Evolutionary conservation across 2,329 filamentous ascomycete genomes (phyloP).

Genomic region (Cercospora canescens): DNA sequence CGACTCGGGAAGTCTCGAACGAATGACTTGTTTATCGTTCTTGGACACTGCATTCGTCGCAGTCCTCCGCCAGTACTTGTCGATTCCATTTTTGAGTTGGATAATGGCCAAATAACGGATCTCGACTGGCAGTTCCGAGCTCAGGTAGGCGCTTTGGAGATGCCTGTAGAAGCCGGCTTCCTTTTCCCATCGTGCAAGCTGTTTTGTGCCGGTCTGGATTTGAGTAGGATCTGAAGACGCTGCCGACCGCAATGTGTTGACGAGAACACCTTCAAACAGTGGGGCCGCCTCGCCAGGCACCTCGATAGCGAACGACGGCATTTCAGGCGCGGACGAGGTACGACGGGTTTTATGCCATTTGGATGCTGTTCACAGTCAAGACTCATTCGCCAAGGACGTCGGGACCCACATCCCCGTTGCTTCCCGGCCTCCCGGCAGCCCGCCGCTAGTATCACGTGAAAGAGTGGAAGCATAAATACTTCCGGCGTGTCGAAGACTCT

Average conservation of each 20-base stretch:
- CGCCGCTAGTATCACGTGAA: too few relatives aligned
- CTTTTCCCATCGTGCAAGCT: slow-evolving; percentile 54
- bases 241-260: slow-evolving; percentile 51
- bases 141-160: slow-evolving; percentile 70
- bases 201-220: slow-evolving; percentile 54
- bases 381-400: too few relatives aligned
- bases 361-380: too few relatives aligned
- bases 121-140: slow-evolving; percentile 72
- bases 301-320: slow-evolving; percentile 56
- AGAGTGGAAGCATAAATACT: too few relatives aligned
- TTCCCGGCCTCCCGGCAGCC: not conserved
- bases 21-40: slow-evolving; percentile 75
- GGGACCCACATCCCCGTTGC: not conserved
- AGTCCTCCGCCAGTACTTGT: slow-evolving; percentile 87
- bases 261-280: slow-evolving; percentile 49
- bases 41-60: slow-evolving; percentile 65
- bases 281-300: slow-evolving; percentile 75
- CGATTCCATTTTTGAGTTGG: slow-evolving; percentile 94
- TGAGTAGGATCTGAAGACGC: slow-evolving; percentile 49
- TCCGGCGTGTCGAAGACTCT: not conserved
- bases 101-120: slow-evolving; percentile 89
- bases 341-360: too few relatives aligned
- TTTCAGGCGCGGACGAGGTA: not conserved
- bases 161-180: slow-evolving; percentile 49
- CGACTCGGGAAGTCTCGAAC: slow-evolving; percentile 71